Base-by-base conservation (phyloP, 2,329 filamentous ascomycete species). In the Cercospora sojina region DNA sequence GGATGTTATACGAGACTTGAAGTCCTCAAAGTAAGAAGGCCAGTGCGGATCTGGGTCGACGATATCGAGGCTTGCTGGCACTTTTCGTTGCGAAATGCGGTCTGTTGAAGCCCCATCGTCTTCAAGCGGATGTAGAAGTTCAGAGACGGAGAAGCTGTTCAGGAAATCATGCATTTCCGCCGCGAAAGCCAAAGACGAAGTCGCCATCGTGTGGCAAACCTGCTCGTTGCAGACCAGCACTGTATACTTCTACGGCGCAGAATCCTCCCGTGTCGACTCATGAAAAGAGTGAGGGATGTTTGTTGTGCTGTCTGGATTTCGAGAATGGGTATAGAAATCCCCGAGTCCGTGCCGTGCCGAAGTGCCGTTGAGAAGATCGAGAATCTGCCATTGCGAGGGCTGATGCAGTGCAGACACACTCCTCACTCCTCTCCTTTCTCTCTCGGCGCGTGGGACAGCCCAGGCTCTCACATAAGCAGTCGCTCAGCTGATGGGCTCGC, bases 21-120 rank as follows among this genome's bases (percentile, higher is more conserved):
- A 69, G 1, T 61, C 60, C 29, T 71, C 62, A 58, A 79, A 83
- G 1, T 67, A 64, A 3, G 69, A 31, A 0, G 79, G 79, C 81
- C 81, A 83, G 8, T 71, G 59, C 3, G 78, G 73, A 58, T 82
- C 74, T 1, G 78, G 75, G 5, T 79, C 78, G 12, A 78, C 75
- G 12, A 83, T 80, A 25, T 63, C 65, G 16, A 74, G 55, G 8
- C 64, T 62, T 1, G 38, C 56, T 49, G 63, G 64, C 20, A 64
- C 61, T 41, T 60, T 65, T 35, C 73, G 72, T 4, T 66, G 13
- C 16, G 72, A 62, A n/a, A 74, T 68, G 16, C 71, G 69, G 49
- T 74, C 43, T 31, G 56, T 53, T 1, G 41, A 29, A 32, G 25
- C 31, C 12, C 18, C 51, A 12, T 64, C 55, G 20, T 35, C 47